These are phyloP conservation scores for Xylaria sp. DNA, from an alignment of 2,329 filamentous ascomycete genomes.

Conservation along the genomic window DNA sequence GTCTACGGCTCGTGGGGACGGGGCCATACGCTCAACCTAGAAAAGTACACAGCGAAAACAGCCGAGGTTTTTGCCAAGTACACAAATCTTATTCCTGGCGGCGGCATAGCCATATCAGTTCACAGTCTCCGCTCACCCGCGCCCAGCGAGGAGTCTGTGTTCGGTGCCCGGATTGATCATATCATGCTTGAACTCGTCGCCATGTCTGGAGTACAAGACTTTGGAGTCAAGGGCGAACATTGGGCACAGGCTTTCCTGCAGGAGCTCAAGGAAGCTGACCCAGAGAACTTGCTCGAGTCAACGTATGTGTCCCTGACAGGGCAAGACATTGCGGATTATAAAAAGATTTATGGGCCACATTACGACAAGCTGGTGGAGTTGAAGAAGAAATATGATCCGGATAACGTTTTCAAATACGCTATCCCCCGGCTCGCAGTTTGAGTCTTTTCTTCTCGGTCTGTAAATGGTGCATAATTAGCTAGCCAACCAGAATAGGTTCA, in stretches of 20 bases:
- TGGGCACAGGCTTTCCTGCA: conserved; percentile 32
- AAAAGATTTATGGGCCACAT: conserved; percentile 41
- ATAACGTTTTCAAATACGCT: conserved; percentile 44
- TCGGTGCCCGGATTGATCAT: conserved; percentile 41
- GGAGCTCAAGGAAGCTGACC: conserved; percentile 31
- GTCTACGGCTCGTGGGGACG: conserved; percentile 31
- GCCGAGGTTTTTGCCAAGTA: conserved; percentile 37
- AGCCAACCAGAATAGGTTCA: background rate
- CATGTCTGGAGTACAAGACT: conserved; percentile 31
- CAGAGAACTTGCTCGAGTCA: conserved; percentile 37
- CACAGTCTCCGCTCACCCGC: conserved; percentile 40
- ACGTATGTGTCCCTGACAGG: conserved; percentile 43
- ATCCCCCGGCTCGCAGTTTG: conserved; percentile 24
- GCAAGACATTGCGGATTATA: conserved; percentile 36
- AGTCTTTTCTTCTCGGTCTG: background rate
- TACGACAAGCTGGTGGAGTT: conserved; percentile 33
- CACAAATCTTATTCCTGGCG: conserved; percentile 31
- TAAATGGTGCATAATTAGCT: background rate
- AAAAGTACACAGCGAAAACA: conserved; percentile 36
- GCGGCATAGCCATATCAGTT: conserved; percentile 38
- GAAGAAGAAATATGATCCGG: conserved; percentile 45
- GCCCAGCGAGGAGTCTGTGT: conserved; percentile 36
- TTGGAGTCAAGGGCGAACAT: conserved; percentile 31
- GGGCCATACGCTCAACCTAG: conserved; percentile 32
- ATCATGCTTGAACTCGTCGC: conserved; percentile 46